Evolutionary conservation across 352 stramenopile species (phyloP), one percentile per base, ranked within the genome.

Genomic region (Globisporangium acanthophoron): DNA sequence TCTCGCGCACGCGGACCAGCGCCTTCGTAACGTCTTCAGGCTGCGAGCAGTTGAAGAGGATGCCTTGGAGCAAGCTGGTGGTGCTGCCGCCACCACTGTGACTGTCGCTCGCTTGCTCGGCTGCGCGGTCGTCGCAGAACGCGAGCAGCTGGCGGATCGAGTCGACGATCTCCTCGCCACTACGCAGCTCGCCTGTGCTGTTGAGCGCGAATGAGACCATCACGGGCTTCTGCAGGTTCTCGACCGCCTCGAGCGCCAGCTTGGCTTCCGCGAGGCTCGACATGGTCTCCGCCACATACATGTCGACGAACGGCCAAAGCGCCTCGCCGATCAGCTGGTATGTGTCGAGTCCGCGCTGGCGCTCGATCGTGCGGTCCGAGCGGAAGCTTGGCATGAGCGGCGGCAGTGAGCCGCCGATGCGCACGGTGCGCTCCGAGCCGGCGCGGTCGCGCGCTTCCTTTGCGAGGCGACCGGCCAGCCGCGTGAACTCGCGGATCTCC

Each of bases 341-440:
- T 44, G 64, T 70, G 49, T 80, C 66, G 9, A 92, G 66, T 31
- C 88, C 89, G 58, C 88, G 68, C 33, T 80, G 63, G 56, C 78
- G 76, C 27, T 79, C 65, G 54, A 94, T 78, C 15, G 93, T 93
- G 46, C 92, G 75, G 66, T 98, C 92, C 18, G 88, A 78, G 24
- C 92, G 82, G 63, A 93, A 93, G 53, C 79, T 89, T 63, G 92
- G 85, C 56, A 95, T 87, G n/a, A 96, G 73, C n/a, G 92, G 92
- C 7, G 89, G 88, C 45, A 98, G 60, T 13, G 84, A 95, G 3
- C 92, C 92, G 31, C 31, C 31, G 31, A 35, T 35, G 31, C 31
- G 31, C 31, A 35, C 31, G 31, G 31, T 6, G 31, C 31, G 31
- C 31, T 35, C 31, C 31, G 31, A 35, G 31, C 31, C 31, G 6